phyloP scores from a whole-genome alignment of 345 rosid species.

The Hibiscus syriacus region DNA sequence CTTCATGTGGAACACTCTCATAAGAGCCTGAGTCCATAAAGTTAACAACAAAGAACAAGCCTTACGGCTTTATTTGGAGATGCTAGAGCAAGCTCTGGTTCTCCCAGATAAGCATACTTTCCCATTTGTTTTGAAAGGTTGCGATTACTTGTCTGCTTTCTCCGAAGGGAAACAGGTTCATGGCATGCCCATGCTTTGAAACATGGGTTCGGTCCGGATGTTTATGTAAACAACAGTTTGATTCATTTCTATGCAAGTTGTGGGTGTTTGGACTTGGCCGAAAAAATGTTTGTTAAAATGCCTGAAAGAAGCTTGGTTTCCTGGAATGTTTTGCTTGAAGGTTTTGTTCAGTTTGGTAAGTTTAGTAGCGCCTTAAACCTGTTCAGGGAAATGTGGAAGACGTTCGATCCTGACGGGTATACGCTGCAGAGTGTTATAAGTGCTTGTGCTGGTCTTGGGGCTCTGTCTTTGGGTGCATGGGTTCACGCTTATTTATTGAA shows the following conservation, averaged over 20 bases:
- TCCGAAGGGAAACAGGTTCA: conserved; percentile 65
- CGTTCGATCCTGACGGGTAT: conserved; percentile 59
- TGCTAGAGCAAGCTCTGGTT: conserved; percentile 47
- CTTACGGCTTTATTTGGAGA: conserved; percentile 29
- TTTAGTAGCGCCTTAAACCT: conserved; percentile 39
- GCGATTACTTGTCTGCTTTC: conserved; percentile 56
- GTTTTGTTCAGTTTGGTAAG: conserved; percentile 54
- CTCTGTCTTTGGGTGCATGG: conserved; percentile 66
- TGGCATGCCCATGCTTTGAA: conserved; percentile 60
- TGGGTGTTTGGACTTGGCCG: conserved; percentile 43
- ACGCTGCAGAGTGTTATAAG: conserved; percentile 57
- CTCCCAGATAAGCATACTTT: conserved; percentile 69
- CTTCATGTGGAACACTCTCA: conserved; percentile 86
- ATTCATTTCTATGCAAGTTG: conserved; percentile 69
- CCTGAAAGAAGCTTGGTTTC: conserved; percentile 62
- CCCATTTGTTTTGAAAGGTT: conserved; percentile 78
- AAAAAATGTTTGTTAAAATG: conserved; percentile 59
- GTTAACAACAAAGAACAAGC: conserved; percentile 47
- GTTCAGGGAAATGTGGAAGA: conserved; percentile 42
- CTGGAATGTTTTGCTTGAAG: conserved; percentile 70
- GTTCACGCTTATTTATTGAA: conserved; percentile 52
- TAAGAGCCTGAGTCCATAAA: conserved; percentile 57
- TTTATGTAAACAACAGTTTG: conserved; percentile 69
- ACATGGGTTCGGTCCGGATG: conserved; percentile 53
- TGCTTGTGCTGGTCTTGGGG: conserved; percentile 67